These are phyloP conservation scores for Diutina ranongensis DNA, from an alignment of 1,139 yeast species.

Conservation along the genomic window DNA sequence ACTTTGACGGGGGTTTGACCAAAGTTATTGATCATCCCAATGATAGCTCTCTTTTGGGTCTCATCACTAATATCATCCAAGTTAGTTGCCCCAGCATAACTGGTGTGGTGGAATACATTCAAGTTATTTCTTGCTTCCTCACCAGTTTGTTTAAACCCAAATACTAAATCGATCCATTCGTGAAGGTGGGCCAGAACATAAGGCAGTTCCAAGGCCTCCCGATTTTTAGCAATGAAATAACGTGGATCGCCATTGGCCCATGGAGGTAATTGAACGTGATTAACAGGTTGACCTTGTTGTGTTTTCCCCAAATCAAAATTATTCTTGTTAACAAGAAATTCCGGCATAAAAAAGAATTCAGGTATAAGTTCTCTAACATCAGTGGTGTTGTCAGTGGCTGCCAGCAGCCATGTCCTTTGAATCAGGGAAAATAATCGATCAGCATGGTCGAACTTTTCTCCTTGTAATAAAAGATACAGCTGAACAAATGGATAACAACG, in stretches of 20 bases:
- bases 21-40: slow-evolving; percentile 78
- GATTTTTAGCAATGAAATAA: slow-evolving; percentile 56
- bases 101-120: slow-evolving; percentile 71
- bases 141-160: slow-evolving; percentile 73
- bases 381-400: slow-evolving; percentile 67
- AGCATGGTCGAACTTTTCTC: slow-evolving; percentile 81
- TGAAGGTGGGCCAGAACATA: slow-evolving; percentile 67
- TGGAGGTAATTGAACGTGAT: slow-evolving; percentile 59
- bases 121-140: slow-evolving; percentile 48
- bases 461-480: slow-evolving; percentile 66
- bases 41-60: slow-evolving; percentile 59
- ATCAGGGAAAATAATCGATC: slow-evolving; percentile 68
- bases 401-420: slow-evolving; percentile 66
- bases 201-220: slow-evolving; percentile 75
- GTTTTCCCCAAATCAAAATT: slow-evolving; percentile 54
- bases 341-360: slow-evolving; percentile 73
- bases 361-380: slow-evolving; percentile 83
- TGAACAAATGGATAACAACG: slow-evolving; percentile 71
- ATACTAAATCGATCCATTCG: slow-evolving; percentile 73
- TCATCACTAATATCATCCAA: slow-evolving; percentile 63
- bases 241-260: slow-evolving; percentile 76
- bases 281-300: slow-evolving; percentile 48
- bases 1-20: slow-evolving; percentile 80
- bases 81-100: slow-evolving; percentile 75
- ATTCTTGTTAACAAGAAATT: slow-evolving; percentile 54